A percentile compares a stretch with the other conserved stretches of the same genome.
Evolutionary conservation across 306 rosid species (phyloP).

Genomic region (Fragaria iinumae): DNA sequence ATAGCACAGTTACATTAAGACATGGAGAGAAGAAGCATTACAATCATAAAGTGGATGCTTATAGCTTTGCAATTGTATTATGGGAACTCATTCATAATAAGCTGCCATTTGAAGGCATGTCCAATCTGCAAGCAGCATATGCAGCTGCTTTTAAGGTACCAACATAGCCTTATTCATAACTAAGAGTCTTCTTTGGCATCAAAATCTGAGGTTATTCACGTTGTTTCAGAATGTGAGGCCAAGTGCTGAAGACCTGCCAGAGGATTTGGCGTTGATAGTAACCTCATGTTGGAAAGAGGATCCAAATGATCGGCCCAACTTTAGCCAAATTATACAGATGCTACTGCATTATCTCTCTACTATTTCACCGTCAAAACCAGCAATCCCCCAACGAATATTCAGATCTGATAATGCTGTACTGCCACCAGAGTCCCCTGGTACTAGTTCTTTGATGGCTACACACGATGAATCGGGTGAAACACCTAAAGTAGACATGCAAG

Average conservation of each 20-base stretch:
- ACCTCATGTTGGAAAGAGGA: constrained; percentile 96
- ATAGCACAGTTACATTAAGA: constrained; percentile 91
- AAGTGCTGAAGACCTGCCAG: constrained; percentile 76
- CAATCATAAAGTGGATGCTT: constrained; percentile 91
- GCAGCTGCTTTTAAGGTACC: constrained; percentile 95
- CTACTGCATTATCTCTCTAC: constrained; percentile 65
- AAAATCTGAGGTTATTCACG: neutral
- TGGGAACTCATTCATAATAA: constrained; percentile 94
- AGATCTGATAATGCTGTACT: constrained; percentile 66
- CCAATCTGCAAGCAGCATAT: constrained; percentile 96
- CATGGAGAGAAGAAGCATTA: constrained; percentile 98
- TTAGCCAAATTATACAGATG: constrained; percentile 81
- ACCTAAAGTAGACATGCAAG: constrained; percentile 40
- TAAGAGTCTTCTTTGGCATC: neutral
- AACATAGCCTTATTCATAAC: neutral
- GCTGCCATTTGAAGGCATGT: constrained; percentile 97
- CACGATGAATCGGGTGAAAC: constrained; percentile 53
- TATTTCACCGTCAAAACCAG: constrained; percentile 46
- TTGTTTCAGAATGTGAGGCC: constrained; percentile 79
- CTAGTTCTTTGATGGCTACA: constrained; percentile 71
- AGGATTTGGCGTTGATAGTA: constrained; percentile 63
- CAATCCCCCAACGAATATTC: constrained; percentile 44
- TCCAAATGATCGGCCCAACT: constrained; percentile 70
- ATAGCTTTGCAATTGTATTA: constrained; percentile 93
- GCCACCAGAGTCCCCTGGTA: constrained; percentile 93